These are phyloP conservation scores for Vigna angularis DNA, from an alignment of 306 rosid species.

Conservation along the genomic window DNA sequence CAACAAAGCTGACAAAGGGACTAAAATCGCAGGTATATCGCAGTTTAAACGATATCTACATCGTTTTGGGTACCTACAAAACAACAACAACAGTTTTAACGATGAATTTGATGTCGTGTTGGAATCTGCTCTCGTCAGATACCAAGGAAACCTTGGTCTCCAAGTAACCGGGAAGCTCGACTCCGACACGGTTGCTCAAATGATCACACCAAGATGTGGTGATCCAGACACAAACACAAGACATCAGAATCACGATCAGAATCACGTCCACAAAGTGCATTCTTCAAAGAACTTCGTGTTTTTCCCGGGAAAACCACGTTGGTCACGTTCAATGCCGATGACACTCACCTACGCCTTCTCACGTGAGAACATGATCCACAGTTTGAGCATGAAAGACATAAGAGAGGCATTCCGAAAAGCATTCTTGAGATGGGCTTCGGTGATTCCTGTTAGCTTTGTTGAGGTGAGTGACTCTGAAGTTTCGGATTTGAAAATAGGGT, in stretches of 20 bases:
- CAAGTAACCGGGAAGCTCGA: slow-evolving; percentile 62
- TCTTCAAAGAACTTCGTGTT: slow-evolving; percentile 51
- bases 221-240: slow-evolving; percentile 43
- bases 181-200: slow-evolving; percentile 49
- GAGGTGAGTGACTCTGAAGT: slow-evolving; percentile 57
- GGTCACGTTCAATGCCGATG: slow-evolving; percentile 72
- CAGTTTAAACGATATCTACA: slow-evolving; percentile 55
- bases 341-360: slow-evolving; percentile 71
- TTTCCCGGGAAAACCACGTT: slow-evolving; percentile 79
- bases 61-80: slow-evolving; percentile 57
- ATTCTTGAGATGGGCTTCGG: slow-evolving; percentile 69
- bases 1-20: slow-evolving; percentile 43
- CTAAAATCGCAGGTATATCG: slow-evolving; percentile 44
- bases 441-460: slow-evolving; percentile 69
- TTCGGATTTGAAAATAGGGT: slow-evolving; percentile 75
- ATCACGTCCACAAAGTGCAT: slow-evolving; percentile 26
- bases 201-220: slow-evolving; percentile 66
- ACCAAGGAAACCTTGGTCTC: slow-evolving; percentile 63
- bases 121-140: slow-evolving; percentile 48
- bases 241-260: neutral
- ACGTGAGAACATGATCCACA: slow-evolving; percentile 45
- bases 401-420: slow-evolving; percentile 54
- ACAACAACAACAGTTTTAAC: slow-evolving; percentile 30
- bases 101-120: slow-evolving; percentile 47
- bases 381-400: slow-evolving; percentile 55